Percentiles rank a stretch among this genome's conserved stretches.
Conservation (phyloP, 2,329 filamentous ascomycete species). For the Penicillium hesseltinei region DNA sequence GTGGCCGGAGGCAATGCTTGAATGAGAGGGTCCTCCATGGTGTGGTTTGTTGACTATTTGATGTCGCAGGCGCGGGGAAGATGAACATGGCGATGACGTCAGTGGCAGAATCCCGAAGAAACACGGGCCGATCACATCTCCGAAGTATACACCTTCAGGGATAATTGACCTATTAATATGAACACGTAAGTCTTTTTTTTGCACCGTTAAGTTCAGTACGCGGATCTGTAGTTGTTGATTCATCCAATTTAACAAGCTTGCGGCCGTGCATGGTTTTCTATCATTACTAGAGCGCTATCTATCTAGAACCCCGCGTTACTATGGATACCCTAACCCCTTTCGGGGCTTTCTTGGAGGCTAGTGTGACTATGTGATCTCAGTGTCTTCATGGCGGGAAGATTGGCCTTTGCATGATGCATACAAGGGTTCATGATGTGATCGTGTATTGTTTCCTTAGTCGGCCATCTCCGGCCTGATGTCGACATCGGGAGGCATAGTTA, state of each 20-base stretch:
- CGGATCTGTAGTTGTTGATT: not conserved
- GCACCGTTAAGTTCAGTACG: too few relatives aligned
- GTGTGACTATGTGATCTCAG: too few relatives aligned
- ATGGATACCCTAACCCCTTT: not conserved
- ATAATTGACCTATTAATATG: not conserved
- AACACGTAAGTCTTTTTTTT: not conserved
- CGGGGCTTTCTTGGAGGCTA: not conserved
- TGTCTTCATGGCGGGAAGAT: too few relatives aligned
- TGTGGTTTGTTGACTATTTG: conserved; percentile 18
- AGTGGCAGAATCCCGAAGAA: conserved; percentile 9
- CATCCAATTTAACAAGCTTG: not conserved
- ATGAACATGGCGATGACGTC: conserved; percentile 13
- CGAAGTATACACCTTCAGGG: not conserved
- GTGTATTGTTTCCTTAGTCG: too few relatives aligned
- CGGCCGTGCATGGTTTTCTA: not conserved
- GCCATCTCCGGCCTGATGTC: too few relatives aligned
- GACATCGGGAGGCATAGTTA: too few relatives aligned
- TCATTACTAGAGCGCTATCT: not conserved
- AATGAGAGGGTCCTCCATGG: conserved; percentile 51
- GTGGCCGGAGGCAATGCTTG: conserved; percentile 60
- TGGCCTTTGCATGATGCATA: too few relatives aligned
- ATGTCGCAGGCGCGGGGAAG: conserved; percentile 4
- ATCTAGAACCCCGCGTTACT: not conserved
- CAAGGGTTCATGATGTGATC: too few relatives aligned
- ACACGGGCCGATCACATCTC: conserved; percentile 5